Evolutionary conservation across 2,329 filamentous ascomycete genomes (phyloP).

Genomic region (Dactylellina parvicollis): DNA sequence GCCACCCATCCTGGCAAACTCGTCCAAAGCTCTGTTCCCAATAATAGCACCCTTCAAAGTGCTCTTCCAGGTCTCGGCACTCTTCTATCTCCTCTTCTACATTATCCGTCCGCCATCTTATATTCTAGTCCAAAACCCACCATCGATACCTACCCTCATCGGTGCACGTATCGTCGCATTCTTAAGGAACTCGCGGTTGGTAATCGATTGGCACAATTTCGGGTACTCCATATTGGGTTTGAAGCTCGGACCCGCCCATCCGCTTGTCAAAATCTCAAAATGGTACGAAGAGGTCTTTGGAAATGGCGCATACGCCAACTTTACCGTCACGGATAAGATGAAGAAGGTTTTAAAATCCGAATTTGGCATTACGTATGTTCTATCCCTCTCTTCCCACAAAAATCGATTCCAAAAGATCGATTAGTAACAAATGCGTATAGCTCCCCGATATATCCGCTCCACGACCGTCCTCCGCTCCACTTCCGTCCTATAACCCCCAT

Average conservation of each 20-base stretch:
- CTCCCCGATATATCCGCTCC: constrained; percentile 75
- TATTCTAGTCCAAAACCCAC: constrained; percentile 75
- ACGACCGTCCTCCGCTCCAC: constrained; percentile 84
- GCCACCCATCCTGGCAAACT: constrained; percentile 73
- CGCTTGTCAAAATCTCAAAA: constrained; percentile 79
- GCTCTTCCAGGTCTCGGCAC: constrained; percentile 77
- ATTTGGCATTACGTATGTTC: constrained; percentile 46
- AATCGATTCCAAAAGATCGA: too few species aligned
- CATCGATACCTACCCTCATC: constrained; percentile 88
- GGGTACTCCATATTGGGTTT: constrained; percentile 89
- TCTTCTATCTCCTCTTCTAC: constrained; percentile 79
- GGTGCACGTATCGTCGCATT: constrained; percentile 77
- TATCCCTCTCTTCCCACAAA: not conserved
- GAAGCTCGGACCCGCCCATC: constrained; percentile 70
- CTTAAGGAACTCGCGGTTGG: constrained; percentile 79
- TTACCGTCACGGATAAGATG: constrained; percentile 93
- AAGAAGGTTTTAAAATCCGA: constrained; percentile 57
- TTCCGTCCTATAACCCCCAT: constrained; percentile 75
- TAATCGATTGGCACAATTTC: constrained; percentile 99
- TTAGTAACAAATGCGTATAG: constrained; percentile 62
- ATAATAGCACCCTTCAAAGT: constrained; percentile 85
- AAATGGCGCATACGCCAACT: constrained; percentile 74
- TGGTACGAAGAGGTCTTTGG: constrained; percentile 80
- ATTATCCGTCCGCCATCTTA: constrained; percentile 69
- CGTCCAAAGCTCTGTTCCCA: constrained; percentile 78